These are phyloP conservation scores for Aspergillus felis DNA, from an alignment of 2,329 filamentous ascomycete genomes.

Conservation along the genomic window DNA sequence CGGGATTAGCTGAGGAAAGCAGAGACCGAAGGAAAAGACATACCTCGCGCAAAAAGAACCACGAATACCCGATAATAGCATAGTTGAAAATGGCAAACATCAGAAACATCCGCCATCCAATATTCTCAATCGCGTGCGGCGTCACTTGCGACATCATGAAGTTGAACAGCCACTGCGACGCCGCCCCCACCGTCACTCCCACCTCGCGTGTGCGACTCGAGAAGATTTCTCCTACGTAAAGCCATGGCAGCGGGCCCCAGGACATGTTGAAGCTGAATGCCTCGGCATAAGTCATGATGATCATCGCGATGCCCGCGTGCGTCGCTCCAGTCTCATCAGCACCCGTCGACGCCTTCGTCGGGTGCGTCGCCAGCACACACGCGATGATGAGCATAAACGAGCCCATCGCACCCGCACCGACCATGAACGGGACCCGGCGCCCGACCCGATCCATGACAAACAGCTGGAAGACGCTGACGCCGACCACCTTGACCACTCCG, in stretches of 20 bases:
- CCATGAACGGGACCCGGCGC: slow-evolving; percentile 47
- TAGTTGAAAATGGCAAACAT: slow-evolving; percentile 51
- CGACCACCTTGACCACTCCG: slow-evolving; percentile 50
- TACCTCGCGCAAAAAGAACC: slow-evolving; percentile 41
- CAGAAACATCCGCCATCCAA: slow-evolving; percentile 48
- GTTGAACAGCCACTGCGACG: slow-evolving; percentile 40
- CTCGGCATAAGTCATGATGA: slow-evolving; percentile 51
- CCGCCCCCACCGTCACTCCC: slow-evolving; percentile 32
- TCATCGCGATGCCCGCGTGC: slow-evolving; percentile 42
- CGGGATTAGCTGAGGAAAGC: neutral
- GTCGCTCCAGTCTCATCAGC: slow-evolving; percentile 23
- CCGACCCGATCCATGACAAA: slow-evolving; percentile 50
- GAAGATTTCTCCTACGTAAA: slow-evolving; percentile 38
- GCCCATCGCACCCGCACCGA: slow-evolving; percentile 49
- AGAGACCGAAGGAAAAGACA: slow-evolving; percentile 2
- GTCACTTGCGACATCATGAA: slow-evolving; percentile 39
- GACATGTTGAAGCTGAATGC: slow-evolving; percentile 41
- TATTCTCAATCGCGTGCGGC: slow-evolving; percentile 43
- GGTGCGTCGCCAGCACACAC: slow-evolving; percentile 46
- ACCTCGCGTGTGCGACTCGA: slow-evolving; percentile 34
- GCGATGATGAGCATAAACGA: slow-evolving; percentile 52
- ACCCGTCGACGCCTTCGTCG: slow-evolving; percentile 32
- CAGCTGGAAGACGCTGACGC: slow-evolving; percentile 45
- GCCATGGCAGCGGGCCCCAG: slow-evolving; percentile 36
- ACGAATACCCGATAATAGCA: slow-evolving; percentile 43